Base-by-base conservation (phyloP, 2,329 filamentous ascomycete species). In the Cercospora zeae-maydis region DNA sequence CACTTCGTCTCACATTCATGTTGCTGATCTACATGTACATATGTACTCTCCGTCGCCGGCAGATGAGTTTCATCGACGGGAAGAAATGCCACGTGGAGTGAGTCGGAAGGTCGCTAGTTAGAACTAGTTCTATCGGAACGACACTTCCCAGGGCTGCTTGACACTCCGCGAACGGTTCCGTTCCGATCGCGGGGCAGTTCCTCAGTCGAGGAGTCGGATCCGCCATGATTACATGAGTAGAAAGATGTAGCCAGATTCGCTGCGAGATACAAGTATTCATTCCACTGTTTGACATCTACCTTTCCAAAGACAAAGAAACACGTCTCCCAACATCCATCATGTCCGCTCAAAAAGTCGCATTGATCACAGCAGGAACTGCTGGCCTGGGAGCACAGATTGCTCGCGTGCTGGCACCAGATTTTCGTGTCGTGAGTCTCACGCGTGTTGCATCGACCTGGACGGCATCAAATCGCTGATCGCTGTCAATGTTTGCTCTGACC, bases 291-390 rank as follows among this genome's bases (percentile, higher is more conserved):
- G 13, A 27, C 42, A 8, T 49, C 13, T n/a, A 1, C 21, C 14
- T 8, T 1, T 3, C 21, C 14, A 16, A 24, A 16, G 10, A 33
- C 9, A 13, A 6, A 27, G 2, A n/a, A n/a, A 4, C 1, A 31
- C 6, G 11, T 8, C 21, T n/a, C 6, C 33, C 4, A 19, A n/a
- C 9, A 21, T n/a, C 34, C 52, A 45, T 27, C 53, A 77, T 77
- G 76, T 70, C 75, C 24, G 68, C 73, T 1, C 77, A 78, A 61
- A 80, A 79, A 70, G 79, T 80, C 37, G 78, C 75, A n/a, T 73
- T 81, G 39, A 79, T 82, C 54, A 81, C 80, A 1, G 80, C 79
- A 30, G 79, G 79, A 59, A 79, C 79, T n/a, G 80, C 80, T 11
- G 79, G 79, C 11, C 69, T 82, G 2, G 80, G 80, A n/a, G 79